phyloP scores from a whole-genome alignment of 768 basidiomycete genomes.

The Lentinus brumalis region DNA sequence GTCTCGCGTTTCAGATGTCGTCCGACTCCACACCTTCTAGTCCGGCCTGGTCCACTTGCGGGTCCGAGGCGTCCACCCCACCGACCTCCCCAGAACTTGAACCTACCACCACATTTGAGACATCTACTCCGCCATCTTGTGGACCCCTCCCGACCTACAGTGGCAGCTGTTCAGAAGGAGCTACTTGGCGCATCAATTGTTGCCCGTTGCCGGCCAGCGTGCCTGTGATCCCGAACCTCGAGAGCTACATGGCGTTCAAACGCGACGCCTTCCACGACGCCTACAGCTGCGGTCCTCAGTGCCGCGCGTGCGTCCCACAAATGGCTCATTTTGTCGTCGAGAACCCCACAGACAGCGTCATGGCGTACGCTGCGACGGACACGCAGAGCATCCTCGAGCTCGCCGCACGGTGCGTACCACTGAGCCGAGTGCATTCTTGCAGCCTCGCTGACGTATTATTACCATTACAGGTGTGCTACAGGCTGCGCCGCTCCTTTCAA shows the following conservation, averaged over 20 bases:
- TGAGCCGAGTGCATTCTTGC: background rate
- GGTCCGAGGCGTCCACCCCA: no score
- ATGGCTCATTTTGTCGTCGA: background rate
- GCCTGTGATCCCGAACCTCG: background rate
- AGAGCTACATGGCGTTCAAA: background rate
- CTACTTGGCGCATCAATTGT: no score
- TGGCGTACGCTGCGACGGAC: background rate
- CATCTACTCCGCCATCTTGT: no score
- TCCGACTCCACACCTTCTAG: no score
- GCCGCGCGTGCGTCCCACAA: background rate
- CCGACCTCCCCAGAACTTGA: no score
- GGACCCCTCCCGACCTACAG: no score
- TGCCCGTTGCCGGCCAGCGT: no score
- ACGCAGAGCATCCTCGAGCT: background rate
- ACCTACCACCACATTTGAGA: no score
- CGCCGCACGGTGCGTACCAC: background rate
- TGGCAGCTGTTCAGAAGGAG: no score
- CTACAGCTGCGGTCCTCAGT: background rate
- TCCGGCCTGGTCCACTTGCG: no score
- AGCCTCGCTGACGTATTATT: background rate
- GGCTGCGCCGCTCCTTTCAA: background rate
- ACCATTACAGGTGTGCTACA: background rate
- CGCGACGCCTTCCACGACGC: background rate
- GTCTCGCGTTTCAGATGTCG: no score
- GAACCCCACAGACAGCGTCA: background rate